Percentiles rank a stretch among this genome's conserved stretches.
Evolutionary conservation across 2,329 filamentous ascomycete genomes (phyloP).

Genomic region (Colletotrichum sp.): DNA sequence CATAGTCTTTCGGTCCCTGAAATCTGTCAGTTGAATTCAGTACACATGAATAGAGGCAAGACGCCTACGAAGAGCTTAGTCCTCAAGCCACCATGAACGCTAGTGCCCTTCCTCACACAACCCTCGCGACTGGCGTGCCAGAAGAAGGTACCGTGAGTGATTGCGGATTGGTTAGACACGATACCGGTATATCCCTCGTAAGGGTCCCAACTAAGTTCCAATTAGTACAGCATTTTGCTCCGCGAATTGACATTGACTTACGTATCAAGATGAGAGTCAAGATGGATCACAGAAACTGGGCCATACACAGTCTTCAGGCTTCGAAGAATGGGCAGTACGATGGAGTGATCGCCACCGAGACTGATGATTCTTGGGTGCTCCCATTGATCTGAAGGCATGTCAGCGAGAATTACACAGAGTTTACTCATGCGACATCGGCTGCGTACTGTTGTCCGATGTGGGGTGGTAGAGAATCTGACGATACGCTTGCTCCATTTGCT

Average conservation of each 20-base stretch:
- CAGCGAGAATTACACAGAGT: not conserved
- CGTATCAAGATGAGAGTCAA: not conserved
- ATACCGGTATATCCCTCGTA: not conserved
- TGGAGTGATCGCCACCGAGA: not conserved
- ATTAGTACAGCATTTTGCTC: not conserved
- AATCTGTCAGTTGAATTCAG: not conserved
- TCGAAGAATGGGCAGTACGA: not conserved
- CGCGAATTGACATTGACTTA: not conserved
- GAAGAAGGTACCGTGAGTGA: slow-evolving; percentile 91
- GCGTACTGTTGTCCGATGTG: not conserved
- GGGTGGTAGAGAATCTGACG: slow-evolving; percentile 6
- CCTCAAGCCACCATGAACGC: slow-evolving; percentile 79
- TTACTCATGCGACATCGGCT: not conserved
- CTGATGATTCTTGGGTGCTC: not conserved
- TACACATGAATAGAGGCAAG: not conserved
- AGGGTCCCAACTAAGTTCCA: not conserved
- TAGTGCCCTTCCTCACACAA: slow-evolving; percentile 73
- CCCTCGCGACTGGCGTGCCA: slow-evolving; percentile 85
- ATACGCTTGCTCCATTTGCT: slow-evolving; percentile 85
- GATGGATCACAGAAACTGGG: not conserved
- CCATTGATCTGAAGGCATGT: not conserved
- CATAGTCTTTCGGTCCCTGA: slow-evolving; percentile 52
- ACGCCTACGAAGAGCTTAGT: not conserved
- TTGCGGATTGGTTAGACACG: slow-evolving; percentile 45
- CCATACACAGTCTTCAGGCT: not conserved